Evolutionary conservation across 1,139 yeast species (phyloP), one percentile per base, ranked within the genome.

Genomic region (Debaryomycetaceae sp.): DNA sequence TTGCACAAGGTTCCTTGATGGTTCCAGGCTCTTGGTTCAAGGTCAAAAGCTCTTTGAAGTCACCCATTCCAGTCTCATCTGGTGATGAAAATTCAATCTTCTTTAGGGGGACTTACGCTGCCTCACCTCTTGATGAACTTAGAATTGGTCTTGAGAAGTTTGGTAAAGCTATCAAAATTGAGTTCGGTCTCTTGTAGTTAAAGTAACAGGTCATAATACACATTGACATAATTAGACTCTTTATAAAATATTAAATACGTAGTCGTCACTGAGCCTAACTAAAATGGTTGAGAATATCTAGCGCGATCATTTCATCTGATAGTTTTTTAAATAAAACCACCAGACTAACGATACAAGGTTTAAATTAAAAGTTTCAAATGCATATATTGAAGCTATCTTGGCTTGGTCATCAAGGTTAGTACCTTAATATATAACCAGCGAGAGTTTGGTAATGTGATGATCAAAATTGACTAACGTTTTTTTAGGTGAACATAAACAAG

Each of bases 1-100:
- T 88, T 45, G 69, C 75, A 48, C 68, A 73, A 48, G 92, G 94
- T 17, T 75, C 84, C 47, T 73, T 87, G 56, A 72, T 89, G 78
- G 83, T 87, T 49, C 95, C 95, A 34, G 96, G 96, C 22, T 86
- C 92, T 40, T 89, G 96, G 96, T 89, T 89, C 72, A 72, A 74
- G 56, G 72, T 76, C 28, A 54, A 55, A 16, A 75, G 75, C 35
- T 60, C 66, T 46, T 62, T 75, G 17, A 58, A 55, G 41, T 76
- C 77, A n/a, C 81, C 84, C 17, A 57, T 62, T 18, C 67, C 69
- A 11, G 61, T 61, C 16, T 52, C 56, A 42, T 64, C 70, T 16
- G 59, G 48, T 34, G 53, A 64, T 42, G 67, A 69, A 47, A 65
- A 64, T 51, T 66, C 66, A 42, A 64, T 87, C 53, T 87, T 82